Evolutionary conservation across 2,329 filamentous ascomycete species (phyloP).

Genomic region (Alternaria sp.): DNA sequence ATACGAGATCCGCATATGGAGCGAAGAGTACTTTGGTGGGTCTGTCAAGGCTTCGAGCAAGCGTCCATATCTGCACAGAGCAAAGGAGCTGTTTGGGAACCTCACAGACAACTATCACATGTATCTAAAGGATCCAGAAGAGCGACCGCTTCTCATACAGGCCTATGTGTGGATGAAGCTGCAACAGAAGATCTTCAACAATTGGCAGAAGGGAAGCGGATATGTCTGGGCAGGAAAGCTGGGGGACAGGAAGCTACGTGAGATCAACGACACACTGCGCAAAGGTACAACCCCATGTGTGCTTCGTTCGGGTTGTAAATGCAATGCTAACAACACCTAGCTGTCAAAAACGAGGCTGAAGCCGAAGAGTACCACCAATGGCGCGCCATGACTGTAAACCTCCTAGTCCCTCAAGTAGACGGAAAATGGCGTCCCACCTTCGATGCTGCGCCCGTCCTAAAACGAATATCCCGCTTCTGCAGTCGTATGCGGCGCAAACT

Average conservation of each 20-base stretch:
- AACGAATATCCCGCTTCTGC: conserved; percentile 44
- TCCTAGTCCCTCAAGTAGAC: conserved; percentile 49
- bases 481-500: conserved; percentile 41
- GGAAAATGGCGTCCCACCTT: conserved; percentile 49
- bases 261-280: conserved; percentile 48
- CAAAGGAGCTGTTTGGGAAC: conserved; percentile 44
- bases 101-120: conserved; percentile 46
- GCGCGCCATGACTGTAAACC: conserved; percentile 47
- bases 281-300: conserved; percentile 35
- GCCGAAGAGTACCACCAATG: conserved; percentile 49
- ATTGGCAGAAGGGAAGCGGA: conserved; percentile 45
- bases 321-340: conserved; percentile 28
- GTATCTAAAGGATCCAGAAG: conserved; percentile 43
- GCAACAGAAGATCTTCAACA: conserved; percentile 50
- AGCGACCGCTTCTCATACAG: conserved; percentile 48
- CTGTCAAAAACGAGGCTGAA: conserved; percentile 48
- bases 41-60: conserved; percentile 36
- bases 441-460: conserved; percentile 45
- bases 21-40: conserved; percentile 47
- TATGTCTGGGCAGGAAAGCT: conserved; percentile 50
- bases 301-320: not conserved
- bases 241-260: conserved; percentile 47
- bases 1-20: conserved; percentile 47
- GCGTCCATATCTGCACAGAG: conserved; percentile 42
- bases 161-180: conserved; percentile 47